phyloP scores from a whole-genome alignment of 306 rosid species.

The Heteromeles arbutifolia region DNA sequence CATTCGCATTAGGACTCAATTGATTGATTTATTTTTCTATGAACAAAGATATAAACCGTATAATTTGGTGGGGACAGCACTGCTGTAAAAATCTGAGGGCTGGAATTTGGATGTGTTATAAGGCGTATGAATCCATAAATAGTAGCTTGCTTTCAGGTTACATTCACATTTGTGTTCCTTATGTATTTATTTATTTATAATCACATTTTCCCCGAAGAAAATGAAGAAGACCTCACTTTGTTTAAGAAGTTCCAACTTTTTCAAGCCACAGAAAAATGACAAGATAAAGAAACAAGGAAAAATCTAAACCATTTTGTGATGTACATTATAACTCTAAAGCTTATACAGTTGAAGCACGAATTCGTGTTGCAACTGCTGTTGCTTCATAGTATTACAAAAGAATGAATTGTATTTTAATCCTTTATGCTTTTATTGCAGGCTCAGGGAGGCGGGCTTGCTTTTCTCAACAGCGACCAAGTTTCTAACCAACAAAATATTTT shows the following conservation, averaged over 20 bases:
- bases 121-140: not conserved
- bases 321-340: not conserved
- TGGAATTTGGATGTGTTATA: not conserved
- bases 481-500: constrained; percentile 19
- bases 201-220: not conserved
- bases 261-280: not conserved
- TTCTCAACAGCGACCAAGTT: constrained; percentile 39
- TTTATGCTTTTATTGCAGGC: constrained; percentile 38
- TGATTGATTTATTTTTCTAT: not conserved
- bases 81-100: not conserved
- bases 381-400: not conserved
- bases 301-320: not conserved
- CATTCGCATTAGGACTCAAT: not conserved
- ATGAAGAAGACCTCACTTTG: not conserved
- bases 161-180: not conserved
- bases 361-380: not conserved
- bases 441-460: constrained; percentile 76
- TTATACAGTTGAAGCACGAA: not conserved
- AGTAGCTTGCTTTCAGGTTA: not conserved
- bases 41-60: not conserved
- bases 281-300: too few species aligned
- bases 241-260: not conserved
- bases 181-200: not conserved
- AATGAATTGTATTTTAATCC: not conserved
- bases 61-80: not conserved